Evolutionary conservation across 768 basidiomycete species (phyloP).

Genomic region (Rhodotorula kratochvilovae): DNA sequence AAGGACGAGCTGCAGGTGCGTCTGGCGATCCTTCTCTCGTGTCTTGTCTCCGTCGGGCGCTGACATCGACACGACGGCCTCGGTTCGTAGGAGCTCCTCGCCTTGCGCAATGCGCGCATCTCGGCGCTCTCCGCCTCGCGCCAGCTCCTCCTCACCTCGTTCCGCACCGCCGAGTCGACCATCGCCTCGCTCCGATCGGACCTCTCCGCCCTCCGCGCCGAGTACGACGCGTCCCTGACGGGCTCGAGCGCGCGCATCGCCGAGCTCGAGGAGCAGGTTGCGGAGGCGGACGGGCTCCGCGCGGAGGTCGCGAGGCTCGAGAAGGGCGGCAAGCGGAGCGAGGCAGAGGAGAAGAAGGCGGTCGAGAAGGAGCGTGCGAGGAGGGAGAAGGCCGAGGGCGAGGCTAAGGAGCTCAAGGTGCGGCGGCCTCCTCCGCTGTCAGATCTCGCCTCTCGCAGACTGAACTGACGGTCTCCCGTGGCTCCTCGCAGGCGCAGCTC

Average conservation of each 20-base stretch:
- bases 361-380: constrained; percentile 20
- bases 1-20: constrained; percentile 32
- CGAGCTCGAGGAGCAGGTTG: background rate
- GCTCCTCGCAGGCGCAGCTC: constrained; percentile 22
- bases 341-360: background rate
- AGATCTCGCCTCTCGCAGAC: no score
- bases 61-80: no score
- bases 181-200: constrained; percentile 19
- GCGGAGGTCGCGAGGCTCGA: constrained; percentile 5
- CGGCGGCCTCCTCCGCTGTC: background rate
- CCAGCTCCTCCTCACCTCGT: constrained; percentile 25
- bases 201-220: background rate
- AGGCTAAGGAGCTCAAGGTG: constrained; percentile 38
- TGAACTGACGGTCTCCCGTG: no score
- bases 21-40: background rate
- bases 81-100: constrained; percentile 1
- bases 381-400: constrained; percentile 8
- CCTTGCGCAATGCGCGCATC: background rate
- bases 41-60: background rate
- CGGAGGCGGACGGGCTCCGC: background rate
- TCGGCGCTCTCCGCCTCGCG: constrained; percentile 15
- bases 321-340: constrained; percentile 13
- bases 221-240: constrained; percentile 1
- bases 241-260: background rate
- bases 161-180: constrained; percentile 13